Conservation (phyloP, 305 asterid genomes). For the Fraxinus velutina region DNA sequence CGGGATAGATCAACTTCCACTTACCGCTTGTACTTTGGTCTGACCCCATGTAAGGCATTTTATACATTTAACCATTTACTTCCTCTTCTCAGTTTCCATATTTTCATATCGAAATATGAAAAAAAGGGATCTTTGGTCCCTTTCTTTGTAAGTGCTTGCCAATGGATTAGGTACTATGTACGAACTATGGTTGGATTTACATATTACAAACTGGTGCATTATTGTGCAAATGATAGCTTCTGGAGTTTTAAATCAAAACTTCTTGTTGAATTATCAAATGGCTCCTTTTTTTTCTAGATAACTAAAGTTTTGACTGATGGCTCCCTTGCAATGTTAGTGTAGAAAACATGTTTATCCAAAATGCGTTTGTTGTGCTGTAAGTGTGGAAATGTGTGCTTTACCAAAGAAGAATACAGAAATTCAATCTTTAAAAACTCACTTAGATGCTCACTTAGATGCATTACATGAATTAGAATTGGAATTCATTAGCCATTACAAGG, state of each 20-base stretch:
- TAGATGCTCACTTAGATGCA: not conserved
- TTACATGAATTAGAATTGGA: not conserved
- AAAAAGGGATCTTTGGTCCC: not conserved
- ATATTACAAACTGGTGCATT: not conserved
- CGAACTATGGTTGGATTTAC: not conserved
- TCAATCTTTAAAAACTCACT: not conserved
- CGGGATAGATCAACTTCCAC: conserved; percentile 63
- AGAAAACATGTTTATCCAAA: not conserved
- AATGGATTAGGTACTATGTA: not conserved
- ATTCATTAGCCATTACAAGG: not conserved
- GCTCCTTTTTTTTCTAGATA: not conserved
- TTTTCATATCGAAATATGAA: not conserved
- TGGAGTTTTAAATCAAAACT: not conserved
- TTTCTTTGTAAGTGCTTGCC: not conserved
- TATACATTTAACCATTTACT: not conserved
- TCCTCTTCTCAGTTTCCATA: not conserved
- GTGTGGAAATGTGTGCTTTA: not conserved
- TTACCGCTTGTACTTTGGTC: conserved; percentile 54
- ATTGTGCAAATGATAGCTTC: not conserved
- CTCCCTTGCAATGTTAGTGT: not conserved
- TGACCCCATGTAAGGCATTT: conserved; percentile 63
- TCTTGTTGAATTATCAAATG: not conserved
- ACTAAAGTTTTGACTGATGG: not conserved
- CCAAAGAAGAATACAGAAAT: not conserved
- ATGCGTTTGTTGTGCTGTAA: not conserved